These are phyloP conservation scores for Nannizziopsis arthrosporioides DNA, from an alignment of 2,329 filamentous ascomycete genomes.

Conservation along the genomic window DNA sequence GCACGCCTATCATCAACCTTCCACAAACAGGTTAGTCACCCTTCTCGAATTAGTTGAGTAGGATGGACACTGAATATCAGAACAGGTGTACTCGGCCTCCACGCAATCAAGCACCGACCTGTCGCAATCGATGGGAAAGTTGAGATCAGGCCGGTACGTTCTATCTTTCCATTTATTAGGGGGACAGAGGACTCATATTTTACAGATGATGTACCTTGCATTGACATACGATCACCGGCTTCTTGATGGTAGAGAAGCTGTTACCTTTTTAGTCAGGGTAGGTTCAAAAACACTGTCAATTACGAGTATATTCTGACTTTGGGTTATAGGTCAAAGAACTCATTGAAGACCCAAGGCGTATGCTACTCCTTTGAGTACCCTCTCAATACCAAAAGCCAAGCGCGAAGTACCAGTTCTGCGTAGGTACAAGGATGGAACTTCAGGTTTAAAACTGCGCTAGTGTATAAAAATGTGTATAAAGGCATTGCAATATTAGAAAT, in stretches of 20 bases:
- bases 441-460: no score
- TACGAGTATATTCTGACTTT: conserved; percentile 9
- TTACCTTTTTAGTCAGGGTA: conserved; percentile 85
- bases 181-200: neutral
- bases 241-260: conserved; percentile 85
- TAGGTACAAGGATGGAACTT: no score
- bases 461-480: no score
- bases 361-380: conserved; percentile 44
- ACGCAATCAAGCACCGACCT: conserved; percentile 91
- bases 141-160: conserved; percentile 65
- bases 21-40: conserved; percentile 59
- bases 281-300: conserved; percentile 9
- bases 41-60: neutral
- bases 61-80: conserved; percentile 5
- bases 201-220: conserved; percentile 91
- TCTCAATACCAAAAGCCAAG: no score
- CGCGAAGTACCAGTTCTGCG: no score
- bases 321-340: conserved; percentile 65
- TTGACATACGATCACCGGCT: conserved; percentile 96
- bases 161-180: neutral
- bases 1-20: conserved; percentile 95
- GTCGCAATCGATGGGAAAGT: conserved; percentile 87
- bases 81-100: conserved; percentile 68
- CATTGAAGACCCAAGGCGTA: conserved; percentile 86
- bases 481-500: no score